Evolutionary conservation across 345 rosid species (phyloP).

Genomic region (Heritiera fomes): DNA sequence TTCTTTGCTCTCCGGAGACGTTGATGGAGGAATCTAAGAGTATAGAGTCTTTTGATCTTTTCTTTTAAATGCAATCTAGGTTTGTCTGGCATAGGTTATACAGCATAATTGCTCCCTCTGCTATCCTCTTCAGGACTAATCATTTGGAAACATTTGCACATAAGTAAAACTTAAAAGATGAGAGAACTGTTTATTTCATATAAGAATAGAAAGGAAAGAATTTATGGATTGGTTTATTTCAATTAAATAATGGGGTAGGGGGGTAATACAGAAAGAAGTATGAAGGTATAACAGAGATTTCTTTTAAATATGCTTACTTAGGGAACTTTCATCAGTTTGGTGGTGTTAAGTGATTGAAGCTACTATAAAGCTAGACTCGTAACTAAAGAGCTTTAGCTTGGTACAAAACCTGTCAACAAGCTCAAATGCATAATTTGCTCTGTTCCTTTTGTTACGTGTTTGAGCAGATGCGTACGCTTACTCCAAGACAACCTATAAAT

Average conservation of each 20-base stretch:
- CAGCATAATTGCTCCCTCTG: not conserved
- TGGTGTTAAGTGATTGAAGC: not conserved
- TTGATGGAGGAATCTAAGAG: not conserved
- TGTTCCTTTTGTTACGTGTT: constrained; percentile 20
- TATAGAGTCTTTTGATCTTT: not conserved
- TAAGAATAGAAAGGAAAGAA: not conserved
- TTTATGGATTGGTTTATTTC: not conserved
- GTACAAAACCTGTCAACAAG: not conserved
- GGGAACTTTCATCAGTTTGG: not conserved
- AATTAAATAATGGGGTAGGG: not conserved
- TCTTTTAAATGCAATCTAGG: not conserved
- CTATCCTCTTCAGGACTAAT: not conserved
- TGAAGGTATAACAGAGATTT: not conserved
- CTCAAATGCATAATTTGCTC: not conserved
- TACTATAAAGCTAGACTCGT: not conserved
- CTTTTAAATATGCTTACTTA: not conserved
- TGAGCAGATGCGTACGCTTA: constrained; percentile 55
- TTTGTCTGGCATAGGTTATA: not conserved
- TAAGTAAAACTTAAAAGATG: not conserved
- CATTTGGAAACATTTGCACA: not conserved
- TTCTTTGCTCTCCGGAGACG: not conserved
- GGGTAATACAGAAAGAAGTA: not conserved
- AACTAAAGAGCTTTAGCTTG: not conserved
- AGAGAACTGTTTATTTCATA: not conserved
- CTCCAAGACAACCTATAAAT: constrained; percentile 46